Conservation (phyloP, 257 asterid genomes). For the Solanum chaucha region DNA sequence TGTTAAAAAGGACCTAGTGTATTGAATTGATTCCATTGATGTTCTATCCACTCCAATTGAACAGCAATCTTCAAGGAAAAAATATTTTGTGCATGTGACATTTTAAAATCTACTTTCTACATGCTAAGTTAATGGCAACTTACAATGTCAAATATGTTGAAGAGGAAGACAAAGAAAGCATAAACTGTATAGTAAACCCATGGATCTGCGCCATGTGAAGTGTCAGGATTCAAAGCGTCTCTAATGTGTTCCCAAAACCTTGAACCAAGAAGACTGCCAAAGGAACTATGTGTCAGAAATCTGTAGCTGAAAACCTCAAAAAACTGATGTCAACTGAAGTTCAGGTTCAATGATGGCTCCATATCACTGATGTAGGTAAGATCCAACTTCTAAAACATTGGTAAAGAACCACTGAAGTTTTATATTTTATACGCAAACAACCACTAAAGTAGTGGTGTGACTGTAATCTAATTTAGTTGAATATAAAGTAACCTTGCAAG, state of each 20-base stretch:
- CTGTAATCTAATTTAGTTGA: background rate
- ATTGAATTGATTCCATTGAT: background rate
- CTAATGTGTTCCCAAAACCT: constrained; percentile 70
- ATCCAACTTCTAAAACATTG: background rate
- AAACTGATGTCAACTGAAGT: background rate
- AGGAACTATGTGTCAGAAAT: constrained; percentile 14
- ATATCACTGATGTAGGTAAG: background rate
- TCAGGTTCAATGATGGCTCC: background rate
- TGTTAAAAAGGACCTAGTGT: background rate
- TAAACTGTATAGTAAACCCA: constrained; percentile 87
- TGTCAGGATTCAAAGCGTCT: constrained; percentile 71
- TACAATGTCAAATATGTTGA: constrained; percentile 95
- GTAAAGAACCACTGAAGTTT: background rate
- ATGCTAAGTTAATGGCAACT: constrained; percentile 22
- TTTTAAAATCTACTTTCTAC: background rate
- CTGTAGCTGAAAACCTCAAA: background rate
- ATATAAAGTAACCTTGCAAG: constrained; percentile 53
- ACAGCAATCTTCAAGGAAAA: background rate
- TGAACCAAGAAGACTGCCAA: constrained; percentile 61
- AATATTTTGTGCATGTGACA: background rate
- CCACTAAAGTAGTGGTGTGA: background rate
- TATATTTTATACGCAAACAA: background rate
- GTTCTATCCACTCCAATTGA: background rate
- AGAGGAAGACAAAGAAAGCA: constrained; percentile 82
- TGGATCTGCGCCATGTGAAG: constrained; percentile 71